Evolutionary conservation across 768 basidiomycete genomes (phyloP).

Genomic region (Pulveroboletus sp.): DNA sequence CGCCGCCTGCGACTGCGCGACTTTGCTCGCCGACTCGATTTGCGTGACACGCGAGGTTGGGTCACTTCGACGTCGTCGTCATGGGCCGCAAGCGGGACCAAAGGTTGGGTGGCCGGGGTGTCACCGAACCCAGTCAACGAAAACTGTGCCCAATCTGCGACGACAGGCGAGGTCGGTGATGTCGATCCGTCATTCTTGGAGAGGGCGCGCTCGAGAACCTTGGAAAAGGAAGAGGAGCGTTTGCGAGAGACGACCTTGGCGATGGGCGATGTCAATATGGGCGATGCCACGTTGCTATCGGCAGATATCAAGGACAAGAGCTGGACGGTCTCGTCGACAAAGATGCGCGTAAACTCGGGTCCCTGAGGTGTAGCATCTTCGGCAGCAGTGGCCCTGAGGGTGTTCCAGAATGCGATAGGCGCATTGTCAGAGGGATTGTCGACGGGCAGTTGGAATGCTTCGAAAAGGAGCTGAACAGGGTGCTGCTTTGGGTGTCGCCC

Average conservation of each 20-base stretch:
- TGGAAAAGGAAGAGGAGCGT: conserved; percentile 32
- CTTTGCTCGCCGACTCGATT: conserved; percentile 33
- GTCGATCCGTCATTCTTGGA: conserved; percentile 19
- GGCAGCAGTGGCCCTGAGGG: conserved; percentile 44
- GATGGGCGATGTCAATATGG: conserved; percentile 36
- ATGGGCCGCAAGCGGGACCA: conserved; percentile 57
- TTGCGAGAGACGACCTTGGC: conserved; percentile 27
- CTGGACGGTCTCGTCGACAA: conserved; percentile 67
- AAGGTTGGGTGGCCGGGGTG: conserved; percentile 32
- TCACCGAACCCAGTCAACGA: conserved; percentile 61
- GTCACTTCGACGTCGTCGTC: conserved; percentile 68
- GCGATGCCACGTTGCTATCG: conserved; percentile 30
- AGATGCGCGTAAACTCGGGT: conserved; percentile 48
- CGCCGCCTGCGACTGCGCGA: conserved; percentile 25
- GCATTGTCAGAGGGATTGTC: conserved; percentile 35
- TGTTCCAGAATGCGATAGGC: conserved; percentile 49
- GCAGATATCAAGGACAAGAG: conserved; percentile 50
- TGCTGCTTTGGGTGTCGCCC: conserved; percentile 42
- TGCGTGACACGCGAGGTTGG: conserved; percentile 33
- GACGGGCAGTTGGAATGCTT: conserved; percentile 51
- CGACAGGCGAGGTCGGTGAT: conserved; percentile 27
- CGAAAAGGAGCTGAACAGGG: conserved; percentile 57
- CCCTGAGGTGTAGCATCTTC: conserved; percentile 32
- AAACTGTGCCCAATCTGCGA: conserved; percentile 67
- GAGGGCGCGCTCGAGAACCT: conserved; percentile 21